Percentiles rank a stretch among this genome's conserved stretches.
Conservation (phyloP, 768 basidiomycete genomes). For the Auricularia sp. region DNA sequence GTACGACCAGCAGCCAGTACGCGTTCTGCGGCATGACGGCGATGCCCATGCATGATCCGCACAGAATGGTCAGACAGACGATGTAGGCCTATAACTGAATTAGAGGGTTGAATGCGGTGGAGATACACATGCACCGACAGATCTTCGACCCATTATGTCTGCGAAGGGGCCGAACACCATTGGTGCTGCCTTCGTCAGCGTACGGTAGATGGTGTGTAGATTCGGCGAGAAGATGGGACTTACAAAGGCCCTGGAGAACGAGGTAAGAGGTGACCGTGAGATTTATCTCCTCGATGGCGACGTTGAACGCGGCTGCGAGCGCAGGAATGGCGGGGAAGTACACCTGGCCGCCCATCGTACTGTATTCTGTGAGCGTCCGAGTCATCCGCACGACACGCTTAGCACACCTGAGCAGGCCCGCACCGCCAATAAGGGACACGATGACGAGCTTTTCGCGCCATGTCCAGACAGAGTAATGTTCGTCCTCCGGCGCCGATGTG, state of each 20-base stretch:
- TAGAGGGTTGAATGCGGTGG: not conserved
- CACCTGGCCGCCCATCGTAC: conserved; percentile 15
- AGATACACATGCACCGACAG: not conserved
- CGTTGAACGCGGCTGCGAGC: conserved; percentile 49
- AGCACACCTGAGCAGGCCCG: conserved; percentile 6
- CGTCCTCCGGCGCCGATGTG: too few species aligned
- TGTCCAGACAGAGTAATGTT: conserved; percentile 4
- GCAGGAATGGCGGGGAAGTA: conserved; percentile 51
- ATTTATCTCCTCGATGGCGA: conserved; percentile 63
- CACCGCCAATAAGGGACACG: conserved; percentile 4
- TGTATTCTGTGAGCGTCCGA: conserved; percentile 4
- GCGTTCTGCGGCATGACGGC: conserved; percentile 46
- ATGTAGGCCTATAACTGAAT: conserved; percentile 25
- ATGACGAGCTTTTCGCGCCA: conserved; percentile 7
- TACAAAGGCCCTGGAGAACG: conserved; percentile 54
- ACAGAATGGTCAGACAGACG: conserved; percentile 51
- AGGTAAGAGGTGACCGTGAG: conserved; percentile 74
- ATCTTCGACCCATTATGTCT: conserved; percentile 54
- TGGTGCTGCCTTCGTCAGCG: conserved; percentile 16
- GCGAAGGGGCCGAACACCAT: conserved; percentile 60
- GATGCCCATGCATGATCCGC: conserved; percentile 55
- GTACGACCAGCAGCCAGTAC: conserved; percentile 70
- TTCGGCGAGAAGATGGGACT: not conserved
- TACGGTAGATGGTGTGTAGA: not conserved
- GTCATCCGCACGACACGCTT: not conserved